phyloP scores from a whole-genome alignment of 208 protist species.

The Acanthamoeba sp. region DNA sequence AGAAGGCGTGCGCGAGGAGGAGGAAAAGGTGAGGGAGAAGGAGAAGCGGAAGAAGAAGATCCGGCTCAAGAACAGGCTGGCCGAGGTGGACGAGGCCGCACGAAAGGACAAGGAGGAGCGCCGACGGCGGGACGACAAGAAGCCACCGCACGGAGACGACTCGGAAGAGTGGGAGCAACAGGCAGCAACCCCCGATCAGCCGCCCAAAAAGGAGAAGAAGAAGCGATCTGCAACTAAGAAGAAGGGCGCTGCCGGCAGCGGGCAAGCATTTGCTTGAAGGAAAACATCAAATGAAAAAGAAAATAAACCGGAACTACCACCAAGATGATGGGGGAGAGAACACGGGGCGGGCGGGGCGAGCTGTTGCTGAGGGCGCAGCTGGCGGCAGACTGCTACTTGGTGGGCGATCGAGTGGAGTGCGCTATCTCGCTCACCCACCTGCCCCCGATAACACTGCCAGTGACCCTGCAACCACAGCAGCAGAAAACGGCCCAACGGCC shows the following conservation, averaged over 20 bases:
- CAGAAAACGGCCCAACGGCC: neutral
- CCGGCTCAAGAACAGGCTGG: neutral
- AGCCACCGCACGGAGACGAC: neutral
- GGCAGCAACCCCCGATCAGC: neutral
- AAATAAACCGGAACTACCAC: neutral
- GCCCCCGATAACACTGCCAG: no score
- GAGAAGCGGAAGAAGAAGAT: constrained; percentile 12
- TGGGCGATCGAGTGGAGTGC: constrained; percentile 30
- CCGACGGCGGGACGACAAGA: neutral
- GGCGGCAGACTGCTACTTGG: constrained; percentile 1
- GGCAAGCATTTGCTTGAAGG: neutral
- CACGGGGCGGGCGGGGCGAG: neutral
- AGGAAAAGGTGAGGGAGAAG: neutral
- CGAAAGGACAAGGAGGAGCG: neutral
- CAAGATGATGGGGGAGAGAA: neutral
- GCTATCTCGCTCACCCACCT: neutral
- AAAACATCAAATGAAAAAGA: neutral
- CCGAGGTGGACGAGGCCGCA: neutral
- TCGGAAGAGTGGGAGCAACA: neutral
- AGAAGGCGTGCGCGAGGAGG: neutral
- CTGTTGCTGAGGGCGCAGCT: neutral
- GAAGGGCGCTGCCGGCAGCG: no score
- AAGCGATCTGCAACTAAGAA: neutral
- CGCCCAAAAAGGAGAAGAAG: neutral
- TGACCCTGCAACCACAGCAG: neutral